phyloP scores from a whole-genome alignment of 1,284 basidiomycete genomes.

The Trametes polyzona region DNA sequence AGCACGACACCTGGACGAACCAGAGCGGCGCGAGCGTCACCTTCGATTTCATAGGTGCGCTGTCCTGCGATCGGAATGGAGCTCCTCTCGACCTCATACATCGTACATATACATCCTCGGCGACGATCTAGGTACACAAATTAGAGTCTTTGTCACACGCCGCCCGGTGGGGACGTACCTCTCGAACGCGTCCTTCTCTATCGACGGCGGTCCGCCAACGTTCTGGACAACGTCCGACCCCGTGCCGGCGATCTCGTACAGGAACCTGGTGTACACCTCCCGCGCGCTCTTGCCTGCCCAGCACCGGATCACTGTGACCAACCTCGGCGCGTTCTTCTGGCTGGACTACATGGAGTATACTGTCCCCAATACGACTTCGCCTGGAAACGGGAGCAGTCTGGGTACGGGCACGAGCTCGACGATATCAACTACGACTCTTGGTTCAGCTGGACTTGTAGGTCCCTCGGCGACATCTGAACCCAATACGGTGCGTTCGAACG shows the following conservation, averaged over 20 bases:
- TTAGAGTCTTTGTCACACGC: conserved; percentile 3
- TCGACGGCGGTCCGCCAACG: conserved; percentile 4
- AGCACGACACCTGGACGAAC: conserved; percentile 24
- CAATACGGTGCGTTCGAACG: too few species aligned
- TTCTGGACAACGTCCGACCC: conserved; percentile 2
- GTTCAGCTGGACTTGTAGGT: too few species aligned
- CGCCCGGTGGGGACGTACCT: conserved; percentile 7
- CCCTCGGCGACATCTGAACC: too few species aligned
- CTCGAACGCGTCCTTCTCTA: conserved; percentile 6
- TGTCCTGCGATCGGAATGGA: background rate
- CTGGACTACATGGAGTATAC: conserved; percentile 5
- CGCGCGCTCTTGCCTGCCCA: background rate
- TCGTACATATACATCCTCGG: background rate
- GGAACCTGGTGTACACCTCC: conserved; percentile 2
- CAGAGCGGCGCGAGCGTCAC: conserved; percentile 17
- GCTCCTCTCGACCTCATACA: background rate
- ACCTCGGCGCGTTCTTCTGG: conserved; percentile 2
- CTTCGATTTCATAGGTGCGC: conserved; percentile 21
- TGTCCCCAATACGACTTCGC: background rate
- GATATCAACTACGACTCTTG: background rate
- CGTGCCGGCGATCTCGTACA: background rate
- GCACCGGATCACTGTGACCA: conserved; percentile 4
- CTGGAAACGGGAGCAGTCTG: background rate
- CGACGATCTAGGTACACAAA: background rate
- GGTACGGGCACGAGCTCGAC: background rate